Conservation (phyloP, 495 filamentous ascomycete species). For the Terfezia claveryi region DNA sequence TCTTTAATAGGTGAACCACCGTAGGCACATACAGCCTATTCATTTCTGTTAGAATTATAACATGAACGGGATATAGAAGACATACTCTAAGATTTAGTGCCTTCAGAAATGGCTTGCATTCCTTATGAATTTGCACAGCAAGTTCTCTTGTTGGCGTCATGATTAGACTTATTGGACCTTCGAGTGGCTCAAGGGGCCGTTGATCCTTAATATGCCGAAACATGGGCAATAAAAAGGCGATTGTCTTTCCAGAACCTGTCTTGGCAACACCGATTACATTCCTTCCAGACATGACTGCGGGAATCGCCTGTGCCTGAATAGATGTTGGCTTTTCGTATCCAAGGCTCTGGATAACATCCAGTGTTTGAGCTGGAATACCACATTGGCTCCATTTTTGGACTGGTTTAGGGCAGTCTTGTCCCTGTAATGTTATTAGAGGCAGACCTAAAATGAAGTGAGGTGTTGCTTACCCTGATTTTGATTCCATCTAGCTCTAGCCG, state of each 20-base stretch:
- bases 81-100: conserved; percentile 55
- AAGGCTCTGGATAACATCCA: conserved; percentile 67
- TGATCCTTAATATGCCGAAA: conserved; percentile 97
- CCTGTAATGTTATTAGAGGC: conserved; percentile 19
- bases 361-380: conserved; percentile 60
- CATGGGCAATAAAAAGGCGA: conserved; percentile 87
- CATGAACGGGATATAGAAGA: background rate
- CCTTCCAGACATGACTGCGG: conserved; percentile 84
- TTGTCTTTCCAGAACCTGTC: conserved; percentile 96
- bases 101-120: conserved; percentile 84
- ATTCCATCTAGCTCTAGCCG: conserved; percentile 83
- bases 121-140: conserved; percentile 80
- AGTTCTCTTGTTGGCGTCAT: conserved; percentile 92
- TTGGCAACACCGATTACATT: conserved; percentile 95
- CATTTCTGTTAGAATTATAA: conserved; percentile 5
- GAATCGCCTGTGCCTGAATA: conserved; percentile 88
- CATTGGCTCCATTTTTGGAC: conserved; percentile 95
- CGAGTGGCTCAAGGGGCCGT: conserved; percentile 52
- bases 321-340: conserved; percentile 79
- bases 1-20: conserved; percentile 94
- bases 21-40: conserved; percentile 63
- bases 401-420: conserved; percentile 70
- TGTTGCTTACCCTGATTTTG: conserved; percentile 37
- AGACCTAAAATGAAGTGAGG: background rate
- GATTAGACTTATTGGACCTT: conserved; percentile 71